Conservation (phyloP, 306 rosid species). For the Quercus berberidifolia region DNA sequence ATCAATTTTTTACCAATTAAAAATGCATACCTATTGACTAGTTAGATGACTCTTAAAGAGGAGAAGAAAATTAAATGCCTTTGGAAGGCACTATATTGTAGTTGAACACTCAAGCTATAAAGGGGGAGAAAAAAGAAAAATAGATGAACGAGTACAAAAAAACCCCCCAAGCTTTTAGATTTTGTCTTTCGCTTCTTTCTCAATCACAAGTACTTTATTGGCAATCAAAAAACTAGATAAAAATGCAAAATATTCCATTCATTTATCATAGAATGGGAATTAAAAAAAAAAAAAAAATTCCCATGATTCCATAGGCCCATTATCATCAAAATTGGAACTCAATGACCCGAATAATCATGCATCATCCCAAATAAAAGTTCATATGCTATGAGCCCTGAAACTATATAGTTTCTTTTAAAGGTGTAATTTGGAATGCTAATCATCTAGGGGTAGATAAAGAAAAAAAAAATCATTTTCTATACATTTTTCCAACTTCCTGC, state of each 20-base stretch:
- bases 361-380: background rate
- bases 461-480: background rate
- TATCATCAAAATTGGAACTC: too few relatives aligned
- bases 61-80: background rate
- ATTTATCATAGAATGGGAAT: background rate
- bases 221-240: background rate
- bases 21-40: background rate
- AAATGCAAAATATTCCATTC: background rate
- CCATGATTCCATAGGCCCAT: too few relatives aligned
- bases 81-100: background rate
- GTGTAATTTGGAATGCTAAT: too few relatives aligned
- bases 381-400: too few relatives aligned
- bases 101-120: background rate
- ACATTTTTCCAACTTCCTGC: too few relatives aligned
- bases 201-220: background rate
- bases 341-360: too few relatives aligned
- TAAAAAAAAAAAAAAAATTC: background rate
- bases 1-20: background rate
- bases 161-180: background rate
- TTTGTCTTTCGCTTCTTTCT: background rate
- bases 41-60: conserved; percentile 3
- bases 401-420: too few relatives aligned
- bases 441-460: too few relatives aligned
- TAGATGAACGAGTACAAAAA: too few relatives aligned
- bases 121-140: too few relatives aligned